Conservation (phyloP, 208 protist species). For the Trypanosomatidae sp. region DNA sequence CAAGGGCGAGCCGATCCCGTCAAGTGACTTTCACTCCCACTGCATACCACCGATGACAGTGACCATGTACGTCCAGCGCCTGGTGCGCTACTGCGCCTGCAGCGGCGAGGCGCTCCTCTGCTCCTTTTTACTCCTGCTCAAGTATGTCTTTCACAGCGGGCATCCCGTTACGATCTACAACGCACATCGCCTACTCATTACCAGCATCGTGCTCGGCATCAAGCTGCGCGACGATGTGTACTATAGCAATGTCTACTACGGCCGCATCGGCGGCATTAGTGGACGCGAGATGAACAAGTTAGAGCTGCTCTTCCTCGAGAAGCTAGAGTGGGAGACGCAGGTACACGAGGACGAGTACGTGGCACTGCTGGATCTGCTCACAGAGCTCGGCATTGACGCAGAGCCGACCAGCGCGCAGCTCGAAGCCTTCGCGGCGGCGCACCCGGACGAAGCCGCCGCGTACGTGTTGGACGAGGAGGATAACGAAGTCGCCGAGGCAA, state of each 20-base stretch:
- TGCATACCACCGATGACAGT: slow-evolving; percentile 78
- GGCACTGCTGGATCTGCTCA: slow-evolving; percentile 40
- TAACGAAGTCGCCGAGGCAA: slow-evolving; percentile 12
- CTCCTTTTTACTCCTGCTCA: slow-evolving; percentile 88
- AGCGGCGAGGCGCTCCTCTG: slow-evolving; percentile 88
- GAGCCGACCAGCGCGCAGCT: slow-evolving; percentile 25
- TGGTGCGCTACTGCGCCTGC: slow-evolving; percentile 81
- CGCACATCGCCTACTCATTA: slow-evolving; percentile 93
- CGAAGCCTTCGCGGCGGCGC: slow-evolving; percentile 25
- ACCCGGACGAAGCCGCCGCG: slow-evolving; percentile 26
- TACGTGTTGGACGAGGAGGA: slow-evolving; percentile 37
- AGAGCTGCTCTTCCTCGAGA: slow-evolving; percentile 85
- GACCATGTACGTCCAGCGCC: slow-evolving; percentile 79
- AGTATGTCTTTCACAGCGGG: slow-evolving; percentile 64
- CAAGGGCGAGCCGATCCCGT: slow-evolving; percentile 48
- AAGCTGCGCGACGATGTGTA: slow-evolving; percentile 95
- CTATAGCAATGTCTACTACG: slow-evolving; percentile 94
- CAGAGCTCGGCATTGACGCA: slow-evolving; percentile 21
- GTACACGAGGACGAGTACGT: slow-evolving; percentile 59
- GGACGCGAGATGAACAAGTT: slow-evolving; percentile 89
- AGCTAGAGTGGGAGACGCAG: slow-evolving; percentile 81
- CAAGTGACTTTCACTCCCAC: slow-evolving; percentile 80
- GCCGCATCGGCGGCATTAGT: slow-evolving; percentile 88
- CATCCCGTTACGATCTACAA: slow-evolving; percentile 90
- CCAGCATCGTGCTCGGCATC: slow-evolving; percentile 81